These are phyloP conservation scores for Corynespora cassiicola DNA, from an alignment of 2,329 filamentous ascomycete genomes.

Conservation along the genomic window DNA sequence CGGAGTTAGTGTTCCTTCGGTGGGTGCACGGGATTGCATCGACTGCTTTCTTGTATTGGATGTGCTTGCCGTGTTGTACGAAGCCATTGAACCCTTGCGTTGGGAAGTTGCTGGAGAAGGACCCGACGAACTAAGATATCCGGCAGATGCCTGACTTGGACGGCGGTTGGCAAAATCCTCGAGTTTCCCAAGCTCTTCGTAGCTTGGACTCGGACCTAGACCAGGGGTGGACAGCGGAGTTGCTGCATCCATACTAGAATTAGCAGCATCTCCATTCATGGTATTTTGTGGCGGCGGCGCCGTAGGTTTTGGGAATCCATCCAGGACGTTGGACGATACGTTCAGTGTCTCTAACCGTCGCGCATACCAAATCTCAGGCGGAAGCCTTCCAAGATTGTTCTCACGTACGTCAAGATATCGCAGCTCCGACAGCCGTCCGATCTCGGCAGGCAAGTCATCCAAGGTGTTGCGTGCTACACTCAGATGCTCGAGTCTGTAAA, in stretches of 20 bases:
- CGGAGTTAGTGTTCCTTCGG: constrained; percentile 64
- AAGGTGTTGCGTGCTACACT: constrained; percentile 93
- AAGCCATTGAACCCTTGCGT: constrained; percentile 85
- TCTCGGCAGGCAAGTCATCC: constrained; percentile 81
- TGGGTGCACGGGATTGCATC: constrained; percentile 71
- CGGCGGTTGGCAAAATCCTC: constrained; percentile 71
- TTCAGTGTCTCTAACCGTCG: constrained; percentile 90
- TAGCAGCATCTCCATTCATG: constrained; percentile 34
- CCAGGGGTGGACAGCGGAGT: constrained; percentile 53
- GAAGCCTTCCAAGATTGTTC: constrained; percentile 89
- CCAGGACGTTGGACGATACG: constrained; percentile 91
- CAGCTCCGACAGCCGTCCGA: constrained; percentile 85
- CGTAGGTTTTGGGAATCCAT: constrained; percentile 84
- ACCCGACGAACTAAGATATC: constrained; percentile 76
- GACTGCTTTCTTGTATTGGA: constrained; percentile 73
- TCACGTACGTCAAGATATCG: constrained; percentile 86
- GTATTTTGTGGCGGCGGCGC: constrained; percentile 69
- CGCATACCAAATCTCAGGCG: constrained; percentile 95
- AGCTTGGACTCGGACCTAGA: constrained; percentile 65
- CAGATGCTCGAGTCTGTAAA: constrained; percentile 85
- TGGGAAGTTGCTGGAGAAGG: constrained; percentile 70
- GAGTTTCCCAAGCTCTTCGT: constrained; percentile 75
- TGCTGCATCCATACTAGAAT: constrained; percentile 50
- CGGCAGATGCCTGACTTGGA: constrained; percentile 84
- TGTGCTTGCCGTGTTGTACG: constrained; percentile 63